Evolutionary conservation across 2,329 filamentous ascomycete genomes (phyloP), one percentile per base, ranked within the genome.

Genomic region (Drechslerella dactyloides): DNA sequence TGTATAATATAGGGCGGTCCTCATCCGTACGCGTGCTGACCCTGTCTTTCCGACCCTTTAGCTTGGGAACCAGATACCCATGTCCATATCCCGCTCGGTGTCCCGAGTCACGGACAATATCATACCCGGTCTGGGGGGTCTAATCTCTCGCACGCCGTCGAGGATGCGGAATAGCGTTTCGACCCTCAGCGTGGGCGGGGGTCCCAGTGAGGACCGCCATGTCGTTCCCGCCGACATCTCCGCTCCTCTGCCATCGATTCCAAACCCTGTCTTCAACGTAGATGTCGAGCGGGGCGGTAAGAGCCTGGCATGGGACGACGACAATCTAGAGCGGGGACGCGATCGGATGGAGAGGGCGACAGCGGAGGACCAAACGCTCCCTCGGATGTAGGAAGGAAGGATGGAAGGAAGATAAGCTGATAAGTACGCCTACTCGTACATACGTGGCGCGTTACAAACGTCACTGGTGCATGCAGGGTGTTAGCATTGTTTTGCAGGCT

Each of bases 91-190:
- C 10, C 66, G 66, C 21, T 64, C 59, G 11, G 50, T 70, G n/a
- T 70, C 66, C 42, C 59, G 66, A 37, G 46, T 64, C 48, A 70
- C 66, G 50, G 66, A 64, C 56, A 70, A 56, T 19, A 44, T 70
- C 8, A 40, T n/a, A n/a, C n/a, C 66, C 6, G 59, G 59, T 33
- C 58, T 64, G 10, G 66, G 59, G 10, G 33, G 54, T 17, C 30
- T 64, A 8, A 46, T 70, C 2, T 64, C 66, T 52, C 48, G 59
- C 35, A 56, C 56, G 6, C 33, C 60, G 11, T 64, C 66, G 10
- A 51, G 66, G 33, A 55, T 27, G 23, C 54, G 66, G 4, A 56
- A 55, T 35, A 64, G 48, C 15, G 54, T 55, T 55, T 64, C 50
- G 8, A 51, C 46, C 35, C 59, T 50, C 7, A 3, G 37, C 13